A percentile compares a stretch with the other conserved stretches of the same genome.
Conservation (phyloP, 2,329 filamentous ascomycete species). For the Monilinia laxa region DNA sequence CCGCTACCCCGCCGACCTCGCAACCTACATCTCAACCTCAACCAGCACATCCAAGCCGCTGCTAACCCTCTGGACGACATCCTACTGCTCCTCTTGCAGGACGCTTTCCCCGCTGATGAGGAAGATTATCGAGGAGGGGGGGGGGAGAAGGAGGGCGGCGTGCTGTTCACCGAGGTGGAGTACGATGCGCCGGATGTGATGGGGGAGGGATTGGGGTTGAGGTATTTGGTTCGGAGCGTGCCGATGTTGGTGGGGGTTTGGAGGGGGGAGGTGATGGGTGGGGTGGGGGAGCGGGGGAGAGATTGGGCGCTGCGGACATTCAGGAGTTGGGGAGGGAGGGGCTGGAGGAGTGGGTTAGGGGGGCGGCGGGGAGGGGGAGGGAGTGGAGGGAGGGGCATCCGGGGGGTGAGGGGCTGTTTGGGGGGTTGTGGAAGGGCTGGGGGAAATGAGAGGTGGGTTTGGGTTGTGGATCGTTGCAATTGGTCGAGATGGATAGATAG, state of each 20-base stretch:
- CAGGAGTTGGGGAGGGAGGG: conserved; percentile 6
- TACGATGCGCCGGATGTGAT: conserved; percentile 59
- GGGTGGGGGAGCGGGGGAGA: neutral
- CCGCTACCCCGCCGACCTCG: conserved; percentile 54
- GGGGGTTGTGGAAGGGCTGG: conserved; percentile 6
- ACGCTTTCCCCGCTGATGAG: conserved; percentile 50
- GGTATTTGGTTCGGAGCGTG: conserved; percentile 58
- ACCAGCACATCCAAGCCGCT: conserved; percentile 54
- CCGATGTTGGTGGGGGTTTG: conserved; percentile 57
- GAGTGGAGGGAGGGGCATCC: conserved; percentile 1
- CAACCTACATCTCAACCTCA: conserved; percentile 56
- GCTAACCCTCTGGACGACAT: conserved; percentile 61
- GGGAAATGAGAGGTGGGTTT: neutral
- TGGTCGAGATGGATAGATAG: neutral
- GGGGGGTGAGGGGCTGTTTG: conserved; percentile 1
- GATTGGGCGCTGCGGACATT: conserved; percentile 3
- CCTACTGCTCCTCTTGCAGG: conserved; percentile 57
- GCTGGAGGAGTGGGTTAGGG: conserved; percentile 10
- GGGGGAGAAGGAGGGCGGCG: conserved; percentile 56
- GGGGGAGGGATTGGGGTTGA: conserved; percentile 48
- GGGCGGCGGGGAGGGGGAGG: conserved; percentile 2
- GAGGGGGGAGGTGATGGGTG: conserved; percentile 4
- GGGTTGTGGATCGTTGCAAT: too few species aligned
- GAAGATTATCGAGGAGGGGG: conserved; percentile 48
- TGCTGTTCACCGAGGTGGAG: conserved; percentile 55